Base-by-base conservation (phyloP, 768 basidiomycete genomes). In the Pleurotus giganteus region DNA sequence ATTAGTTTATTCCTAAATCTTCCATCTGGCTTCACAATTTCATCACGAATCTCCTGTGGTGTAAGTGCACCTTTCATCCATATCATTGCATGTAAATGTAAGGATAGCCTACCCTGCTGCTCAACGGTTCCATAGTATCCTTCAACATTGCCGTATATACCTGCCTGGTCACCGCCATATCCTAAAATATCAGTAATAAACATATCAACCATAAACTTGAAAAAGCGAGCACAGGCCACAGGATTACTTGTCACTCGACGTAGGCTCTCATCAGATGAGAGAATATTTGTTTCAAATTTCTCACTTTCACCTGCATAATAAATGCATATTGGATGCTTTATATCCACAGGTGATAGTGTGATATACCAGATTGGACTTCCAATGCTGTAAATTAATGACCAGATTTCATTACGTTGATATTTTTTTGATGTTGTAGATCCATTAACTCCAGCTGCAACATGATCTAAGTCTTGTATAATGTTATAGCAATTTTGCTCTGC, bases 401-500 rank as follows among this genome's bases (percentile, higher is more conserved):
- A 53, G 13, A 47, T 47, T 47, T 47, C 45, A 19, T 47, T 47
- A 21, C 45, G 45, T 19, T 12, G 15, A 15, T 31, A 53, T 53
- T 42, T 53, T 39, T 34, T 53, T 15, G 13, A 15, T n/a, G 15
- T 50, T 15, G 21, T n/a, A 34, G 71, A 73, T 0, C 70, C 69
- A 6, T 59, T 31, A 0, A 71, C 65, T 11, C 69, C 58, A 0
- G 66, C 68, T 4, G 60, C 66, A 3, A 80, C 62, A 50, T 65
- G 61, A 46, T 78, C 71, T 0, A 78, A 24, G 34, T 74, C 65
- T 12, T 60, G 27, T 1, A 78, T 41, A 0, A 80, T 24, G 1
- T 63, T 46, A 52, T 70, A 76, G 42, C 74, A 76, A 0, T 47
- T 26, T 24, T 69, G 69, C 52, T 78, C 75, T 5, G 29, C 65